Evolutionary conservation across 2,329 filamentous ascomycete genomes (phyloP).

Genomic region (Orbilia quercus): DNA sequence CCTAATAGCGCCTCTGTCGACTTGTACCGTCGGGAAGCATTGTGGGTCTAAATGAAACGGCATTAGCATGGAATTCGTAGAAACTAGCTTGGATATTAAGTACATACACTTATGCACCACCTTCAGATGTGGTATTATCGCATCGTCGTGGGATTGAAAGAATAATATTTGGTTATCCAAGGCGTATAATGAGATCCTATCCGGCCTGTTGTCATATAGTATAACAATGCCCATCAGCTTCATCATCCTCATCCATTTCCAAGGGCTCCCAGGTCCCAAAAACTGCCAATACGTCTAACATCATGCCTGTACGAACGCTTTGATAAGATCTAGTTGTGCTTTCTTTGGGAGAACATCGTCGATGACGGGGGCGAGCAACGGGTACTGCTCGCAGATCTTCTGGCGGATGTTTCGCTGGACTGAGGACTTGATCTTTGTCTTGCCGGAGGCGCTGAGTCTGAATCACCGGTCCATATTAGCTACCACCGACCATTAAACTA

Average conservation of each 20-base stretch:
- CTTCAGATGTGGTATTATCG: slow-evolving; percentile 85
- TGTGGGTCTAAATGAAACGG: slow-evolving; percentile 70
- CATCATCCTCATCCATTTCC: neutral
- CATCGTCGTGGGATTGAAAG: slow-evolving; percentile 83
- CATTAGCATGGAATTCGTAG: neutral
- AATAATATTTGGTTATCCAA: slow-evolving; percentile 83
- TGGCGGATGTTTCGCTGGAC: slow-evolving; percentile 87
- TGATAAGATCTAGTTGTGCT: slow-evolving; percentile 86
- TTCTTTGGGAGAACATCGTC: slow-evolving; percentile 97
- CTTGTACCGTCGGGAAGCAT: slow-evolving; percentile 84
- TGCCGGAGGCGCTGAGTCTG: slow-evolving; percentile 78
- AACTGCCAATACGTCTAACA: slow-evolving; percentile 11
- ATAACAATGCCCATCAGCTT: slow-evolving; percentile 15
- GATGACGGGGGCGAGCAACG: slow-evolving; percentile 84
- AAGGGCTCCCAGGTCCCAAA: neutral
- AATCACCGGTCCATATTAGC: slow-evolving; percentile 24
- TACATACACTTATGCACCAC: slow-evolving; percentile 75
- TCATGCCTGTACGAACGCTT: slow-evolving; percentile 66
- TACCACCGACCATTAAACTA: slow-evolving; percentile 4
- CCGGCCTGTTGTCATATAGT: slow-evolving; percentile 69
- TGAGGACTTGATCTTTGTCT: slow-evolving; percentile 97
- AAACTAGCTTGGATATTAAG: neutral
- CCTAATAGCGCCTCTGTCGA: slow-evolving; percentile 94
- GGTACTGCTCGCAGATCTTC: slow-evolving; percentile 85
- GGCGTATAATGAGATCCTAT: slow-evolving; percentile 88